Evolutionary conservation across 2,329 filamentous ascomycete genomes (phyloP), one percentile per base, ranked within the genome.

Genomic region (Diaporthe humulicola): DNA sequence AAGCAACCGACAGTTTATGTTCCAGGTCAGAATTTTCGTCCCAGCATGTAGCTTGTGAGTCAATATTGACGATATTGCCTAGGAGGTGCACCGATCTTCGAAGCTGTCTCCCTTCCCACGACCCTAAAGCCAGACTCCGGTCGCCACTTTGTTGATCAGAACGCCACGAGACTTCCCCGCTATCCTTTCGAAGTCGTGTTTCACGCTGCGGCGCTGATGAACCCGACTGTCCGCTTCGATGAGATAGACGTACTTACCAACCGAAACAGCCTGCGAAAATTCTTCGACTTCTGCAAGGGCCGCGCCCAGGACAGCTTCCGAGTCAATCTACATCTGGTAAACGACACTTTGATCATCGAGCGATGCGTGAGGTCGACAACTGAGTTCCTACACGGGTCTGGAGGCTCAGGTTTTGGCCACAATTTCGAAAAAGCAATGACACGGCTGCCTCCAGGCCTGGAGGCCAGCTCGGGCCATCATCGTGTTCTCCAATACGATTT

Each of bases 141-240:
- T 22, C n/a, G n/a, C 25, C 30, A 58, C 15, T 58, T 57, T n/a
- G 15, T 73, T 19, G 45, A 71, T 28, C 36, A 61, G 9, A 64
- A 71, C 17, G 38, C 66, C 10, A 17, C 22, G 1, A 25, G 36
- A 8, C 14, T 64, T 3, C 72, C 79, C 0, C 17, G 75, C 10
- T 79, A 78, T 42, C 78, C 79, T 2, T 83, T 82, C 69, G 77
- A 81, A 38, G 75, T 78, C 1, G 52, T 81, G 0, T 81, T 83
- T 50, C 70, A 76, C 17, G 81, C 81, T 42, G 74, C 77, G 6
- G 75, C 72, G 5, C 28, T 70, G 14, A 81, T 79, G 78, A 77
- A 76, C 7, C 78, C 78, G 0, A 36, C 28, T 0, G 74, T 75
- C 61, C 76, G 71, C 22, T 82, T 83, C 36, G 71, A 78, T 64